These are phyloP conservation scores for Leptographium lundbergii DNA, from an alignment of 2,329 filamentous ascomycete genomes.

Conservation along the genomic window DNA sequence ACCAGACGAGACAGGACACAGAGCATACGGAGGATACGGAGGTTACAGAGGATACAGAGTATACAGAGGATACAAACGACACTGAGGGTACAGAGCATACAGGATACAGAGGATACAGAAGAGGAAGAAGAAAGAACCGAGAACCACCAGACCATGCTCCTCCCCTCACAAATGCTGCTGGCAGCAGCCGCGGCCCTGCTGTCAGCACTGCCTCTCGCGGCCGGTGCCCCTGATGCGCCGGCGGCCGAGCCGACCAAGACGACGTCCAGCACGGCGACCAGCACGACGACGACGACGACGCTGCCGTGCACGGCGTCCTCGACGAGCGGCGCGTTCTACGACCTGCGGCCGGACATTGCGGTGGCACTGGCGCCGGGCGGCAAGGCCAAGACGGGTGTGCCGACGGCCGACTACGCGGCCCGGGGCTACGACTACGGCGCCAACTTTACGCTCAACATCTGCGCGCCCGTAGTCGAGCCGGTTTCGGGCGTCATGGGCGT, in stretches of 20 bases:
- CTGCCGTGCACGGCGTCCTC: conserved; percentile 43
- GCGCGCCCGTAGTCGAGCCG: conserved; percentile 58
- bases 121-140: too few species aligned
- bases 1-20: not conserved
- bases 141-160: not conserved
- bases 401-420: conserved; percentile 44
- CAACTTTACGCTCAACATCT: conserved; percentile 79
- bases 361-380: conserved; percentile 27
- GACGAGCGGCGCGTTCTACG: conserved; percentile 44
- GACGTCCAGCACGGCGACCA: conserved; percentile 35
- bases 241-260: conserved; percentile 12
- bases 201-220: not conserved
- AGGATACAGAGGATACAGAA: too few species aligned
- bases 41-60: too few species aligned
- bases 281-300: conserved; percentile 29
- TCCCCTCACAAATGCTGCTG: not conserved
- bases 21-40: too few species aligned
- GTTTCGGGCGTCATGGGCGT: conserved; percentile 53
- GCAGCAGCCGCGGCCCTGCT: conserved; percentile 3
- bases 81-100: too few species aligned
- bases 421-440: conserved; percentile 64
- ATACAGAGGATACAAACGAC: too few species aligned
- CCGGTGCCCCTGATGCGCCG: not conserved
- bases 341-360: conserved; percentile 42
- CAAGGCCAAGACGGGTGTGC: conserved; percentile 29